Evolutionary conservation across 306 rosid genomes (phyloP).

Genomic region (Oemleria cerasiformis): DNA sequence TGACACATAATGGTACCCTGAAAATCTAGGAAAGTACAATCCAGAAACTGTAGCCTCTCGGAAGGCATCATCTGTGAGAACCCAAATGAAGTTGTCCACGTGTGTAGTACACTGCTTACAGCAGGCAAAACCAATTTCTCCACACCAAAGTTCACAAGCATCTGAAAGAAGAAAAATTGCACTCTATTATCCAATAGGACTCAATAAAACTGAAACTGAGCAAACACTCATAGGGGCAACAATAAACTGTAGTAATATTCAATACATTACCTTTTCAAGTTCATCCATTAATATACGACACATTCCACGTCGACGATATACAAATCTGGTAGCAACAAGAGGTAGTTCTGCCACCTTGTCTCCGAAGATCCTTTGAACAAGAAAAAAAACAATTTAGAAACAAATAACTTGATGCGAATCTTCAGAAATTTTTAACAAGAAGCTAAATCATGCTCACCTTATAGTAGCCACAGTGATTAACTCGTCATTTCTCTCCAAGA

Average conservation of each 20-base stretch:
- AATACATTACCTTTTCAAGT: conserved; percentile 67
- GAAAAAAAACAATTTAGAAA: conserved; percentile 16
- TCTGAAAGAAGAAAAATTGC: conserved; percentile 39
- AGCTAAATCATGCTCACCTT: conserved; percentile 46
- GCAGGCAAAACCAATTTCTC: conserved; percentile 88
- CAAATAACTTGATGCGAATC: conserved; percentile 18
- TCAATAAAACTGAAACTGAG: neutral
- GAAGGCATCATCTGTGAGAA: conserved; percentile 55
- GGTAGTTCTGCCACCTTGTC: conserved; percentile 84
- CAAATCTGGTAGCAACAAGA: conserved; percentile 74
- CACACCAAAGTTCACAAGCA: conserved; percentile 65
- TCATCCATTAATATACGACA: conserved; percentile 72
- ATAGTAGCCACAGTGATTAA: conserved; percentile 70
- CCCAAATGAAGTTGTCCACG: conserved; percentile 79
- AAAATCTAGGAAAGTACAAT: conserved; percentile 69
- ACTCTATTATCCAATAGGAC: neutral
- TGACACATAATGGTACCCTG: conserved; percentile 80
- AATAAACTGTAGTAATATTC: neutral
- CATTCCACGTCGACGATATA: conserved; percentile 83
- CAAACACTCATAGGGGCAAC: neutral
- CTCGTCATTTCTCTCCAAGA: conserved; percentile 76
- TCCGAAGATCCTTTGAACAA: conserved; percentile 60
- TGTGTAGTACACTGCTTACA: conserved; percentile 58
- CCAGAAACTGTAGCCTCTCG: conserved; percentile 63
- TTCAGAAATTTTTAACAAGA: neutral